These are phyloP conservation scores for Aureobasidium namibiae DNA, from an alignment of 2,329 filamentous ascomycete species.

Conservation along the genomic window DNA sequence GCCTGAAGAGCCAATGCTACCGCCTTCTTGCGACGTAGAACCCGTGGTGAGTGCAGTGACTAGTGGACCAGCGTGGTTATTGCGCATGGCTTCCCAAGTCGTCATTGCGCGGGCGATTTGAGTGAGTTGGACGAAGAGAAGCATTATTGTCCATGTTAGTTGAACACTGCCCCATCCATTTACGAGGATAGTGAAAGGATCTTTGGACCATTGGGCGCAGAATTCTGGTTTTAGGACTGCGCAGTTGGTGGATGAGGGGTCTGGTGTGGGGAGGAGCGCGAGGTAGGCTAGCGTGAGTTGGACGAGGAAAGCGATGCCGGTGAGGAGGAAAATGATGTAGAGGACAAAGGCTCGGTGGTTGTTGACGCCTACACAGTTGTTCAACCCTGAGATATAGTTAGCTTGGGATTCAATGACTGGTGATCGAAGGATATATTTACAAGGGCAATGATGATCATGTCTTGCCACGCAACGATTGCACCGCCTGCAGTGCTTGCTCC, in stretches of 20 bases:
- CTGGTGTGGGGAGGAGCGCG: constrained; percentile 46
- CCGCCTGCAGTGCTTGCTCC: constrained; percentile 91
- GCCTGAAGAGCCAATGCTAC: constrained; percentile 59
- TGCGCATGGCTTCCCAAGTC: constrained; percentile 93
- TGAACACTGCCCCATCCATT: constrained; percentile 75
- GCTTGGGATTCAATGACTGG: background rate
- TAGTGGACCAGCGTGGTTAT: constrained; percentile 57
- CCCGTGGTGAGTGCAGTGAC: constrained; percentile 70
- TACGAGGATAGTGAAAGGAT: constrained; percentile 75
- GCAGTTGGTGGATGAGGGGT: constrained; percentile 46
- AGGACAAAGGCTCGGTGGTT: constrained; percentile 94
- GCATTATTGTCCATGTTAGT: constrained; percentile 94
- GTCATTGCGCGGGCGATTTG: constrained; percentile 90
- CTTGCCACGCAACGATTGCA: constrained; percentile 91
- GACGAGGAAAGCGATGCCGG: constrained; percentile 66
- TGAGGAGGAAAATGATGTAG: constrained; percentile 70
- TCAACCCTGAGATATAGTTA: constrained; percentile 51
- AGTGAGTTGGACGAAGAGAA: constrained; percentile 85
- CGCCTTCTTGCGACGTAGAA: constrained; percentile 55
- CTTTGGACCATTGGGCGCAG: constrained; percentile 69
- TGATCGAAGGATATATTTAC: background rate
- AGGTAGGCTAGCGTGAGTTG: constrained; percentile 67
- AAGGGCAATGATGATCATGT: constrained; percentile 96
- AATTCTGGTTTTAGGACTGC: constrained; percentile 65
- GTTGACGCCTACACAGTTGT: constrained; percentile 92